Evolutionary conservation across 2,329 filamentous ascomycete species (phyloP), one percentile per base, ranked within the genome.

Genomic region (Epicoccum nigrum): DNA sequence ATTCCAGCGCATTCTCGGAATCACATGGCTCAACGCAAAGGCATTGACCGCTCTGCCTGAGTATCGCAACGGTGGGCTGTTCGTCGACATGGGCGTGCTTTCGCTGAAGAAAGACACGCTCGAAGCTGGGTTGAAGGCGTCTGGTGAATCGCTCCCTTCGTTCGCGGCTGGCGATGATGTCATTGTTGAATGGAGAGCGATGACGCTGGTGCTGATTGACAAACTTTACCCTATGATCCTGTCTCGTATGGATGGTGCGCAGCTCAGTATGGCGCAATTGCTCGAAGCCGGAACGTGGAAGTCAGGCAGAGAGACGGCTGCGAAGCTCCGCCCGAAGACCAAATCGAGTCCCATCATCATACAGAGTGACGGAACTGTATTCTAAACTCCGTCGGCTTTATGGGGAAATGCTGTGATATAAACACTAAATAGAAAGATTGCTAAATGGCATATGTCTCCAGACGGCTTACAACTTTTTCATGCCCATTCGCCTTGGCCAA

Each of bases 251-350:
- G 88, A 87, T 2, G 78, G 84, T 27, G 85, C 92, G 57, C 78
- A 80, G 51, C 75, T 97, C 69, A 89, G 80, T 20, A 76, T 97
- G 63, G 86, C 92, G 11, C 93, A 97, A 74, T 83, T 97, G 76
- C 79, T 97, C 8, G 93, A 97, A 74, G 93, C 92, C 5, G 93
- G 93, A 27, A 96, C 90, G 66, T 97, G 93, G 92, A 97, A 97
- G 86, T 57, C 60, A 17, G 65, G 65, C 1, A 37, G 65, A 11
- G 64, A 67, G 33, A 52, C 63, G 17, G 64, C 65, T 11, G 59
- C 58, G 33, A 53, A 58, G 53, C 55, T 55, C 19, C 51, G 65
- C 16, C 65, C 65, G 1, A 15, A 54, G 23, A 68, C 62, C 1
- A 69, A 68, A 41, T 60, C 58, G 15, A 69, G 65, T 41, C 65